These are phyloP conservation scores for Uronychia binucleata DNA, from an alignment of 73 alveolate species.

Conservation along the genomic window DNA sequence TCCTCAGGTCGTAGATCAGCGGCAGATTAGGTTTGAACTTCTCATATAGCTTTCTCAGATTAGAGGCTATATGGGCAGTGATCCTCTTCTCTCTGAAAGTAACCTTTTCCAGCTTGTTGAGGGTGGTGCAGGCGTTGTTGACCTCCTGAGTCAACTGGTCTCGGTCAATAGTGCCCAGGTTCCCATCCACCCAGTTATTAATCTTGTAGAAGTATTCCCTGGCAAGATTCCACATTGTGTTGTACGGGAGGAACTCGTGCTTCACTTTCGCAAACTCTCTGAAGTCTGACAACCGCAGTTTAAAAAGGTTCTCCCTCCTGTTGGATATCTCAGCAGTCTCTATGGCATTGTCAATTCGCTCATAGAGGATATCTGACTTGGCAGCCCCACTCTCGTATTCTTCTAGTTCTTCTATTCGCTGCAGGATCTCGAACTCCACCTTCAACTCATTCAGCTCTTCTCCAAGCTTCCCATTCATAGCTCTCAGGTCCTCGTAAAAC, in stretches of 20 bases:
- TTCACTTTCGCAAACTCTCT: conserved; percentile 60
- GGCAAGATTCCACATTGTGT: conserved; percentile 53
- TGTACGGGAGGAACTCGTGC: conserved; percentile 61
- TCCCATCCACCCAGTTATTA: conserved; percentile 33
- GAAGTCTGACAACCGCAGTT: conserved; percentile 66
- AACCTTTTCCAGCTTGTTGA: conserved; percentile 68
- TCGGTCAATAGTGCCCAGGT: conserved; percentile 37
- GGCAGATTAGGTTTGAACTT: conserved; percentile 82
- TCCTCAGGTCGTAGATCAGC: conserved; percentile 66
- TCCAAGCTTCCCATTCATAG: conserved; percentile 20
- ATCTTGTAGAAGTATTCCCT: conserved; percentile 42
- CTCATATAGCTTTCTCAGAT: conserved; percentile 60
- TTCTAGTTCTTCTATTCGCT: conserved; percentile 29
- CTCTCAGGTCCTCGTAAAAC: conserved; percentile 71
- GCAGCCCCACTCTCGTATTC: conserved; percentile 44
- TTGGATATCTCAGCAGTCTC: conserved; percentile 66
- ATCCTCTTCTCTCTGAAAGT: conserved; percentile 65
- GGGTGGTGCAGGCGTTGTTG: conserved; percentile 67
- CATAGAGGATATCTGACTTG: conserved; percentile 43
- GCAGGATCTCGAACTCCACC: conserved; percentile 40
- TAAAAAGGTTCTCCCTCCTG: conserved; percentile 72
- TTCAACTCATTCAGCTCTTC: conserved; percentile 51
- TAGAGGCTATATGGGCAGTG: conserved; percentile 31
- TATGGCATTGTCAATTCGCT: conserved; percentile 69
- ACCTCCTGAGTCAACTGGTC: conserved; percentile 57